A percentile compares a stretch with the other conserved stretches of the same genome.
phyloP scores from a whole-genome alignment of 257 asterid species.

The Ilex aquifolium region DNA sequence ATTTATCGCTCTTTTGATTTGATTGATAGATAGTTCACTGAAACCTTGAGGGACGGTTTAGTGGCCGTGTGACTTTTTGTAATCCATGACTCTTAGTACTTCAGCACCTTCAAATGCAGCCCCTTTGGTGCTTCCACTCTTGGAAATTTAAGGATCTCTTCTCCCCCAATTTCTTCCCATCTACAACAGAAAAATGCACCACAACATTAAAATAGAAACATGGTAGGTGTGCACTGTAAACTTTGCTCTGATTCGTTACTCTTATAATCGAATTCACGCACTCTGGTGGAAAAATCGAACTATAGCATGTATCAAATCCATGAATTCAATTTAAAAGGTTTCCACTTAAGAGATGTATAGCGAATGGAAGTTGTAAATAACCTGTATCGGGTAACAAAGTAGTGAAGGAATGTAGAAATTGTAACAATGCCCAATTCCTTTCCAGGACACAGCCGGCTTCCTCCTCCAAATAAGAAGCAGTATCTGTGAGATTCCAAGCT shows the following conservation, averaged over 20 bases:
- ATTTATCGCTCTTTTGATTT: too few species aligned
- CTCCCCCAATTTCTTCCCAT: neutral
- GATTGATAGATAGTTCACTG: too few species aligned
- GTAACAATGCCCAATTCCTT: constrained; percentile 60
- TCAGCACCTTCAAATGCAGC: neutral
- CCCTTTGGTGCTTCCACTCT: constrained; percentile 3
- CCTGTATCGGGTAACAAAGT: constrained; percentile 57
- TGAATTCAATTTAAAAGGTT: too few species aligned
- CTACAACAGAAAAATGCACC: neutral
- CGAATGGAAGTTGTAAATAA: constrained; percentile 7
- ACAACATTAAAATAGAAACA: neutral
- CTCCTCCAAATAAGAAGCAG: constrained; percentile 53
- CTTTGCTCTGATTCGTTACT: too few species aligned
- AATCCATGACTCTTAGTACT: neutral
- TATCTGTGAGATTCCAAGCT: constrained; percentile 45
- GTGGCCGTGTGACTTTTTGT: too few species aligned
- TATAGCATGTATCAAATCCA: too few species aligned
- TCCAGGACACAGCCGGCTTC: constrained; percentile 64
- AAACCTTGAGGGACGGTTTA: too few species aligned
- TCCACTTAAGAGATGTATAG: too few species aligned
- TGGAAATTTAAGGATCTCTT: neutral
- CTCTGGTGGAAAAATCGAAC: too few species aligned
- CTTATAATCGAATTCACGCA: too few species aligned
- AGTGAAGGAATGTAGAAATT: constrained; percentile 55
- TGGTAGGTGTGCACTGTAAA: neutral